phyloP scores from a whole-genome alignment of 768 basidiomycete genomes.

The Pleurotus sapidus region DNA sequence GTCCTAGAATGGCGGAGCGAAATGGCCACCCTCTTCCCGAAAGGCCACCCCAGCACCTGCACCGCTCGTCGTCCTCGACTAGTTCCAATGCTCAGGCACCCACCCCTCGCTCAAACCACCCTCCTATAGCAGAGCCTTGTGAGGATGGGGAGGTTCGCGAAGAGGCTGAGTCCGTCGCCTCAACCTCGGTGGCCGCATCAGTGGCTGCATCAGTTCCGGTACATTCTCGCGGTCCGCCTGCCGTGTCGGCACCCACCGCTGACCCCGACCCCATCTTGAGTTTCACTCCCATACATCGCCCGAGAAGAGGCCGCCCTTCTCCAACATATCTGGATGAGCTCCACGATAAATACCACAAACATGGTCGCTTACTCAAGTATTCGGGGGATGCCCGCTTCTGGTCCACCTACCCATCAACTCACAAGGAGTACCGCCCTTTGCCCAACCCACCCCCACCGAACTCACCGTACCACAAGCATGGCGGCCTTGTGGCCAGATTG shows the following conservation, averaged over 20 bases:
- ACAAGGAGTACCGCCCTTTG: slow-evolving; percentile 64
- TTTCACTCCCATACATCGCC: slow-evolving; percentile 62
- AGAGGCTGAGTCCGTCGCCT: slow-evolving; percentile 30
- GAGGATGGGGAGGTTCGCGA: slow-evolving; percentile 57
- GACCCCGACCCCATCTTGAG: slow-evolving; percentile 22
- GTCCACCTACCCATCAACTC: slow-evolving; percentile 65
- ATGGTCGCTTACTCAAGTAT: slow-evolving; percentile 77
- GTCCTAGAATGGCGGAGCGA: slow-evolving; percentile 36
- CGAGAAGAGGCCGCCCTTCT: slow-evolving; percentile 57
- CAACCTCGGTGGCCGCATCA: slow-evolving; percentile 20
- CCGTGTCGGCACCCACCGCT: slow-evolving; percentile 17
- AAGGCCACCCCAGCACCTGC: slow-evolving; percentile 19
- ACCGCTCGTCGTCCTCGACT: slow-evolving; percentile 22
- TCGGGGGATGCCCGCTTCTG: slow-evolving; percentile 79
- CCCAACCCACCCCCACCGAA: slow-evolving; percentile 59
- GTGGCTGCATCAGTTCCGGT: slow-evolving; percentile 14
- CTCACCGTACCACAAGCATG: slow-evolving; percentile 73
- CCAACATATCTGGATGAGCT: slow-evolving; percentile 50
- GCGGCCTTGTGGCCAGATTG: slow-evolving; percentile 71
- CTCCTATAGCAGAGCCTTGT: slow-evolving; percentile 33
- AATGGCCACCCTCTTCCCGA: slow-evolving; percentile 18
- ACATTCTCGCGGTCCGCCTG: slow-evolving; percentile 7
- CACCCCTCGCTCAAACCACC: slow-evolving; percentile 18
- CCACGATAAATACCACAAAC: slow-evolving; percentile 66
- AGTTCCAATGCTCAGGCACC: slow-evolving; percentile 20